Evolutionary conservation across 257 asterid species (phyloP), one percentile per base, ranked within the genome.

Genomic region (Solanum lycopersicoides): DNA sequence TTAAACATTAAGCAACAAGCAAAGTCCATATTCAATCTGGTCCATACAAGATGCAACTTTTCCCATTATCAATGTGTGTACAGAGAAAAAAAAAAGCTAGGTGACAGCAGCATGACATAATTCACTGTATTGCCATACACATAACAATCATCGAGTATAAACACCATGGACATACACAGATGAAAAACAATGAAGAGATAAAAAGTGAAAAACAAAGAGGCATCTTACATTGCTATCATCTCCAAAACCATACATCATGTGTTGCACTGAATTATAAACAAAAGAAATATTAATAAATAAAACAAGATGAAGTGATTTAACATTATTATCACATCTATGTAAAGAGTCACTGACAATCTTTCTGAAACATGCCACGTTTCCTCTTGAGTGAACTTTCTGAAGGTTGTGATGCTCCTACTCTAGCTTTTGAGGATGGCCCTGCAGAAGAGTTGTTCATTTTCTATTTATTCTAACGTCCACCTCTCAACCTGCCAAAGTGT

Each of bases 161-260:
- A 76, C 41, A 68, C 23, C 32, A 21, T 21, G 39, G 30, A 37
- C 83, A 35, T 80, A 9, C 42, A 30, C 28, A 30, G 65, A 20
- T 30, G 68, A 50, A 80, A 59, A 87, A 59, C 74, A 37, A 75
- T 28, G 20, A 18, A 3, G 71, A 88, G 30, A 56, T 76, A 66
- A 87, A 87, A 41, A 3, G 59, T 50, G 72, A 65, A 32, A 56
- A 32, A 56, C 85, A 41, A 45, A 42, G 50, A 77, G 73, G 45
- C 45, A 77, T 66, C 96, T n/a, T 92, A 97, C 98, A 85, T 96
- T 95, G 86, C 89, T 88, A 86, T 95, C 99, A 91, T 97, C 98
- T 4, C 98, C 98, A 9, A 93, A 95, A 86, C 99, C 99, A 88
- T 94, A 95, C 98, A 97, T 95, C 99, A 97, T 97, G 88, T 93